phyloP scores from a whole-genome alignment of 352 stramenopile species.

The Pythium graminicola region DNA sequence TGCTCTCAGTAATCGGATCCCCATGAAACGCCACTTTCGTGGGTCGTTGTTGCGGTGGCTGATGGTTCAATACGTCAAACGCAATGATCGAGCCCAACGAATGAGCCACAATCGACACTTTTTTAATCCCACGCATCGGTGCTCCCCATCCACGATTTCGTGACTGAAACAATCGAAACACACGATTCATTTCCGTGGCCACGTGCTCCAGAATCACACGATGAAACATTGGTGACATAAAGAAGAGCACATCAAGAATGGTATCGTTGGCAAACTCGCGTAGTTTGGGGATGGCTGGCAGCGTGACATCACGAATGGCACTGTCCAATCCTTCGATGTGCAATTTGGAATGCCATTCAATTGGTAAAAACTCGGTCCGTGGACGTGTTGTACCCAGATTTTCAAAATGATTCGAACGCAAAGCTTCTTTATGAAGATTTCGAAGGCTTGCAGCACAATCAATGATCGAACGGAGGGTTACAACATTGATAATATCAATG shows the following conservation, averaged over 20 bases:
- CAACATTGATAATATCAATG: slow-evolving; percentile 60
- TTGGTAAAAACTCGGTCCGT: slow-evolving; percentile 74
- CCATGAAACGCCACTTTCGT: slow-evolving; percentile 21
- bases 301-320: slow-evolving; percentile 56
- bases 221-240: slow-evolving; percentile 86
- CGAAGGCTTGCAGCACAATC: slow-evolving; percentile 69
- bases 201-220: slow-evolving; percentile 90
- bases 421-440: slow-evolving; percentile 54
- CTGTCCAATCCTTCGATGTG: slow-evolving; percentile 78
- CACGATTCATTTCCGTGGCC: slow-evolving; percentile 80
- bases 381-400: slow-evolving; percentile 72
- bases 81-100: slow-evolving; percentile 88
- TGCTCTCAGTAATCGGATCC: slow-evolving; percentile 18
- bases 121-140: slow-evolving; percentile 29
- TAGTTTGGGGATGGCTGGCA: slow-evolving; percentile 85
- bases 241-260: slow-evolving; percentile 93
- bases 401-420: slow-evolving; percentile 69
- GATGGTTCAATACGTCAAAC: slow-evolving; percentile 88
- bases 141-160: slow-evolving; percentile 83
- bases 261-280: slow-evolving; percentile 92
- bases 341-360: slow-evolving; percentile 88
- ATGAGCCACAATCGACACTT: slow-evolving; percentile 87
- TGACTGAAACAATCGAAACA: slow-evolving; percentile 88
- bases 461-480: slow-evolving; percentile 79
- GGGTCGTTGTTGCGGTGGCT: slow-evolving; percentile 38